Evolutionary conservation across 345 rosid species (phyloP).

Genomic region (Hypericum androsaemum): DNA sequence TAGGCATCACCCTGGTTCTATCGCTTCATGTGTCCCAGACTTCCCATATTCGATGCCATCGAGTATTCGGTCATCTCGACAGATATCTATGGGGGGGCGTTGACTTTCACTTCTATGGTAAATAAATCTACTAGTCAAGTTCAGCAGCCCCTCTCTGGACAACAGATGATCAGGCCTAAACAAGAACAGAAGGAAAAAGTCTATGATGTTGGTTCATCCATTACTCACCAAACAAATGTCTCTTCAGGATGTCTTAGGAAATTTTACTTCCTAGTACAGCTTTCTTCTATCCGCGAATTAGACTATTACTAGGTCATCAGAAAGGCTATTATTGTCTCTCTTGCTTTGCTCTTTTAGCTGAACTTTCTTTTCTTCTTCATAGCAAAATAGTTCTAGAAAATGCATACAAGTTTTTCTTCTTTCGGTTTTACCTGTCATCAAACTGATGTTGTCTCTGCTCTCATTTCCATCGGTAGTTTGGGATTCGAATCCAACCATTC

Average conservation of each 20-base stretch:
- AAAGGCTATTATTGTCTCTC: too few relatives aligned
- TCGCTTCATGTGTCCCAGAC: slow-evolving; percentile 27
- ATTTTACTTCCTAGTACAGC: slow-evolving; percentile 21
- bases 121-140: slow-evolving; percentile 11
- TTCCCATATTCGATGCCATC: slow-evolving; percentile 35
- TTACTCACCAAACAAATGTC: slow-evolving; percentile 24
- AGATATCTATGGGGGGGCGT: slow-evolving; percentile 22
- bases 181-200: slow-evolving; percentile 33
- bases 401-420: too few relatives aligned
- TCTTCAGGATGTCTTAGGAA: slow-evolving; percentile 16
- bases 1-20: slow-evolving; percentile 23
- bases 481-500: too few relatives aligned
- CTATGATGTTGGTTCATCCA: slow-evolving; percentile 26
- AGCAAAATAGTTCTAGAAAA: too few relatives aligned
- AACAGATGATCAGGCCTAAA: slow-evolving; percentile 36
- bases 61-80: slow-evolving; percentile 19
- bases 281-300: not conserved
- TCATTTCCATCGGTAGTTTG: too few relatives aligned
- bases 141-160: slow-evolving; percentile 26
- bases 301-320: too few relatives aligned
- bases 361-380: too few relatives aligned
- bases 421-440: too few relatives aligned
- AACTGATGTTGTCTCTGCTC: too few relatives aligned
- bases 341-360: too few relatives aligned
- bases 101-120: slow-evolving; percentile 16